phyloP scores from a whole-genome alignment of 108 stramenopile genomes.

The Stephanodiscus minutulus region DNA sequence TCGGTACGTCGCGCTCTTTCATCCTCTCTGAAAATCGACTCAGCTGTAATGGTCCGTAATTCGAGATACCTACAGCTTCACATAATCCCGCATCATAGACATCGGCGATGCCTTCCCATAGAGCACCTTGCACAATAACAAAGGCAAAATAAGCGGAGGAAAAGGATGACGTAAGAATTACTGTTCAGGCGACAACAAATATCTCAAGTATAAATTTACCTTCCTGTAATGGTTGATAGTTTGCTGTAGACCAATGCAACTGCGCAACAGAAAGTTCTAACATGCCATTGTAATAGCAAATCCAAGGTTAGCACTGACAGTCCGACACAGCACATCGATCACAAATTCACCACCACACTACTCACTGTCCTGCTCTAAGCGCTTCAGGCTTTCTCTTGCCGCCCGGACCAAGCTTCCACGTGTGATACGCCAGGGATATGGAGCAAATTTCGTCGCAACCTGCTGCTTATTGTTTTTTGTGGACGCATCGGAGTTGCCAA shows the following conservation, averaged over 20 bases:
- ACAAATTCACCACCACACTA: not conserved
- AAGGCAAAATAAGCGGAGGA: not conserved
- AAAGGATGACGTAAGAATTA: not conserved
- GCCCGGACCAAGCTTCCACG: conserved; percentile 65
- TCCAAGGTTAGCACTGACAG: not conserved
- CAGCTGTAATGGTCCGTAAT: conserved; percentile 81
- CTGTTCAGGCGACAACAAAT: not conserved
- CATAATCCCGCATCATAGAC: conserved; percentile 76
- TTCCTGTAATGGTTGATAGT: conserved; percentile 85
- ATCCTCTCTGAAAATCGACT: conserved; percentile 51
- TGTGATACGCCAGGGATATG: conserved; percentile 85
- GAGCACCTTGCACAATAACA: conserved; percentile 39
- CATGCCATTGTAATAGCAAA: not conserved
- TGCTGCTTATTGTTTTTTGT: conserved; percentile 57
- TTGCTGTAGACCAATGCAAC: conserved; percentile 84
- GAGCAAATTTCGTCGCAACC: conserved; percentile 87
- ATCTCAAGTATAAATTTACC: conserved; percentile 4
- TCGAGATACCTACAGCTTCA: conserved; percentile 80
- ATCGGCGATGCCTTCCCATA: conserved; percentile 84
- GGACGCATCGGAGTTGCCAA: conserved; percentile 20
- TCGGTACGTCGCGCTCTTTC: conserved; percentile 72
- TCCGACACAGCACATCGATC: not conserved
- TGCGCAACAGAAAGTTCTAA: conserved; percentile 73
- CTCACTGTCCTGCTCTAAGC: conserved; percentile 67
- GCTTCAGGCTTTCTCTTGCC: conserved; percentile 60